Base-by-base conservation (phyloP, 2,329 filamentous ascomycete genomes). In the Aspergillus texensis region DNA sequence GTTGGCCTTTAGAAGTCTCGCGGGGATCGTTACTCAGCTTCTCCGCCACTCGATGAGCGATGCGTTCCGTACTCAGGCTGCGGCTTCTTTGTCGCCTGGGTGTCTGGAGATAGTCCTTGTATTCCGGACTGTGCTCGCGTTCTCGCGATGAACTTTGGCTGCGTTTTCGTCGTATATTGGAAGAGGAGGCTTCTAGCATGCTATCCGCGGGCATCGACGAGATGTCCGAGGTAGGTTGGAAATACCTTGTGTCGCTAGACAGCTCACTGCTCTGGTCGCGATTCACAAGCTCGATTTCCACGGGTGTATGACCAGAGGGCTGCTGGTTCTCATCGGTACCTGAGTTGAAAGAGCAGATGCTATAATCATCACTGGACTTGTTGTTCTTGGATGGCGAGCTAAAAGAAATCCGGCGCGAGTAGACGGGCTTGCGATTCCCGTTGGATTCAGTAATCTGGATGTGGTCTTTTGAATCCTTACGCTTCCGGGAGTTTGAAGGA, bases 211-310 rank as follows among this genome's bases (percentile, higher is more conserved):
- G 89, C 86, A 91, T 90, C 41, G 88, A 90, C 1, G 94, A 98
- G 57, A 98, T 92, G 73, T 97, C 94, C 3, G 94, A 97, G 57
- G 88, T 88, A 14, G 87, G 84, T 39, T 87, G 85, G 56, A 89
- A 81, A 75, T 91, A 93, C 78, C 87, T 74, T 80, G 86, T 72
- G 79, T 89, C 84, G 74, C 85, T 71, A 83, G 86, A 77, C 79
- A 94, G 67, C 84, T 97, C 79, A 86, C 91, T 83, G 82, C 84
- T 65, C 84, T 85, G 77, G 84, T 89, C 75, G 67, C 84, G 81
- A 57, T 87, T 85, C 71, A 94, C 86, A 66, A 98, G 92, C 76
- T 97, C 94, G 65, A 97, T 91, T 75, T 97, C 93, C 67, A 97
- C 89, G 41, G 93, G 93, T 59, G 91, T 82, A 14, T 83, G 79